A percentile compares a stretch with the other conserved stretches of the same genome.
Evolutionary conservation across 768 basidiomycete genomes (phyloP).

Genomic region (Lentinula edodes): DNA sequence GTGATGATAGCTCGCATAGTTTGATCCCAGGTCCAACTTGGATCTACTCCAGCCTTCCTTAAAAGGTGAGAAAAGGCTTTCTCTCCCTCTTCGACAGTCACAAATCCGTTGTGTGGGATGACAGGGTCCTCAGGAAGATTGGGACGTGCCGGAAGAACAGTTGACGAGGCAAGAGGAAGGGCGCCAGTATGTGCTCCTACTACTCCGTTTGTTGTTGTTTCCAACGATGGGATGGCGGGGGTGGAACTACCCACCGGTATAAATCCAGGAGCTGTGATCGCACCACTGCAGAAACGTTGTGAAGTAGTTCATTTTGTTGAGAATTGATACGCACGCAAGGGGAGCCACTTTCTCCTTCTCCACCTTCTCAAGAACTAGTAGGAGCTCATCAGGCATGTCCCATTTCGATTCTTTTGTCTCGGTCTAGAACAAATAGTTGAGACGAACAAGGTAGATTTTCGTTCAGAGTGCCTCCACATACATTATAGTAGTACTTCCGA

Average conservation of each 20-base stretch:
- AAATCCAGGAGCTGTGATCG: conserved; percentile 35
- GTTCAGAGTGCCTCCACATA: conserved; percentile 23
- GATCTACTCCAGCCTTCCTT: conserved; percentile 84
- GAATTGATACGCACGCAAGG: conserved; percentile 13
- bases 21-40: conserved; percentile 96
- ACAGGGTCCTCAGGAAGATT: conserved; percentile 83
- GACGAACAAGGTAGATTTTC: neutral
- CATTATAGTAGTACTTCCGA: conserved; percentile 88
- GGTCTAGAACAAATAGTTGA: conserved; percentile 38
- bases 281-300: neutral
- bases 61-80: conserved; percentile 91
- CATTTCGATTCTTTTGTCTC: conserved; percentile 93
- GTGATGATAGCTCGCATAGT: conserved; percentile 98
- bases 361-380: conserved; percentile 78
- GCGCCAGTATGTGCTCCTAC: conserved; percentile 47
- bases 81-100: conserved; percentile 85
- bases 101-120: conserved; percentile 87
- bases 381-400: conserved; percentile 94
- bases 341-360: conserved; percentile 59
- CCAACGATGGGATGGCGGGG: conserved; percentile 29
- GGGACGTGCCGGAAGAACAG: conserved; percentile 66
- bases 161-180: conserved; percentile 55
- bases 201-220: conserved; percentile 41
- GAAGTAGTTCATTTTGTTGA: neutral
- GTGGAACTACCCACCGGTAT: conserved; percentile 36